Percentiles rank a stretch among this genome's conserved stretches.
These are phyloP conservation scores for Jatropha podagrica DNA, from an alignment of 441 rosid genomes.

Conservation along the genomic window DNA sequence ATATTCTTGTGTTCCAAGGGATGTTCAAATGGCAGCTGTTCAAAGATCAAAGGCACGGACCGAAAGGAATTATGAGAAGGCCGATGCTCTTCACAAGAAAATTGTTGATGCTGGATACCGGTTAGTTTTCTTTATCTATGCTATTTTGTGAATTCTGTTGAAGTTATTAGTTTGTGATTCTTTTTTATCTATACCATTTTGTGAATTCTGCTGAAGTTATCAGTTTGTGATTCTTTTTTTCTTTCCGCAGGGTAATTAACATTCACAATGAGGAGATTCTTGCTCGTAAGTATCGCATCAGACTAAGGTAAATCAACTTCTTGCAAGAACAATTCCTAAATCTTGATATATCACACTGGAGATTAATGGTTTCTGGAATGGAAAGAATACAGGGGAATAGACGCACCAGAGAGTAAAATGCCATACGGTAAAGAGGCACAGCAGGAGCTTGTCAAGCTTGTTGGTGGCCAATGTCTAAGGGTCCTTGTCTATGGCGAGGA, in stretches of 20 bases:
- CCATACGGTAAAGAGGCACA: slow-evolving; percentile 71
- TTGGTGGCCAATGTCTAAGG: slow-evolving; percentile 58
- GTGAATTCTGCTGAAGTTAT: not conserved
- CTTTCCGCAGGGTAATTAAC: slow-evolving; percentile 41
- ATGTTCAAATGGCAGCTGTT: slow-evolving; percentile 53
- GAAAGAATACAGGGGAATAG: slow-evolving; percentile 59
- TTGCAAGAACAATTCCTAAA: not conserved
- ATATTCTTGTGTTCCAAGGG: slow-evolving; percentile 55
- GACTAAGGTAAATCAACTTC: slow-evolving; percentile 49
- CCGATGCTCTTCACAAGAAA: slow-evolving; percentile 68
- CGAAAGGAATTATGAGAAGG: slow-evolving; percentile 46
- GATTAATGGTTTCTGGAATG: not conserved
- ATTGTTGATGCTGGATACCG: slow-evolving; percentile 67
- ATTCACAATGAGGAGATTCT: slow-evolving; percentile 61
- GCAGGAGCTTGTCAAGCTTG: slow-evolving; percentile 57
- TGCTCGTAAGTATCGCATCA: slow-evolving; percentile 62
- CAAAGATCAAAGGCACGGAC: slow-evolving; percentile 60
- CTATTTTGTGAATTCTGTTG: not conserved
- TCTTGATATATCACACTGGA: not conserved
- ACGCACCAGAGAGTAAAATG: slow-evolving; percentile 79
- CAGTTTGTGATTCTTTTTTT: not conserved
- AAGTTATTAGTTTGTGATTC: not conserved
- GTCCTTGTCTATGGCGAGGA: slow-evolving; percentile 59
- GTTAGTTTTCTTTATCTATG: slow-evolving; percentile 26
- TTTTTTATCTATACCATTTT: too few relatives aligned